Evolutionary conservation across 2,329 filamentous ascomycete genomes (phyloP).

Genomic region (Periconia digitata): DNA sequence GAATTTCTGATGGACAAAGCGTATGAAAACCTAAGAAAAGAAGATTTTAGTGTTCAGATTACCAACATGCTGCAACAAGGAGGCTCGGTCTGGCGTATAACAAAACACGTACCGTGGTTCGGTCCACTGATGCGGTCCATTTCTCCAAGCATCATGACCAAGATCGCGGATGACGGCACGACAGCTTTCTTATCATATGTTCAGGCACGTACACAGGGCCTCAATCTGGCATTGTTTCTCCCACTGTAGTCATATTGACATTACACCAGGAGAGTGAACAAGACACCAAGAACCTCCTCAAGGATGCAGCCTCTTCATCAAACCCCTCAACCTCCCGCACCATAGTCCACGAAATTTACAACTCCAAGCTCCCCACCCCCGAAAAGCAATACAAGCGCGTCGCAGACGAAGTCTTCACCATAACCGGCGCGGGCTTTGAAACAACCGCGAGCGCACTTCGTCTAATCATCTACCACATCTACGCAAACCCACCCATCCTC

Average conservation of each 20-base stretch:
- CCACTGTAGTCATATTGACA: too few relatives aligned
- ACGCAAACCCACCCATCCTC: constrained; percentile 14
- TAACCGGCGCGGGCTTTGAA: constrained; percentile 30
- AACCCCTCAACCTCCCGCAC: too few relatives aligned
- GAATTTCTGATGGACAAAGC: constrained; percentile 20
- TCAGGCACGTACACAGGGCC: too few relatives aligned
- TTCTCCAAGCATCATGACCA: constrained; percentile 7
- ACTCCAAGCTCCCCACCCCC: constrained; percentile 14
- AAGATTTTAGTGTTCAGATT: constrained; percentile 19
- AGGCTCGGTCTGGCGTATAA: constrained; percentile 9
- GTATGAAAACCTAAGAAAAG: constrained; percentile 19
- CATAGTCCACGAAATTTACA: constrained; percentile 10
- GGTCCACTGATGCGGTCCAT: constrained; percentile 9
- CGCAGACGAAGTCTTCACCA: constrained; percentile 22
- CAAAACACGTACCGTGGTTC: constrained; percentile 12
- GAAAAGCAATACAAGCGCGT: constrained; percentile 20
- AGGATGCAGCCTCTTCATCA: too few relatives aligned
- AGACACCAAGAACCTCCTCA: too few relatives aligned
- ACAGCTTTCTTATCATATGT: constrained; percentile 9
- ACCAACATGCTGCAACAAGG: constrained; percentile 4
- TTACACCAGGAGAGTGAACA: too few relatives aligned
- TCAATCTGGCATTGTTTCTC: too few relatives aligned
- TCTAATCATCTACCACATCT: constrained; percentile 22
- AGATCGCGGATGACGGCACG: constrained; percentile 9
- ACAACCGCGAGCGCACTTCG: constrained; percentile 25